phyloP scores from a whole-genome alignment of 768 basidiomycete species.

The Rhodotorula graminis region DNA sequence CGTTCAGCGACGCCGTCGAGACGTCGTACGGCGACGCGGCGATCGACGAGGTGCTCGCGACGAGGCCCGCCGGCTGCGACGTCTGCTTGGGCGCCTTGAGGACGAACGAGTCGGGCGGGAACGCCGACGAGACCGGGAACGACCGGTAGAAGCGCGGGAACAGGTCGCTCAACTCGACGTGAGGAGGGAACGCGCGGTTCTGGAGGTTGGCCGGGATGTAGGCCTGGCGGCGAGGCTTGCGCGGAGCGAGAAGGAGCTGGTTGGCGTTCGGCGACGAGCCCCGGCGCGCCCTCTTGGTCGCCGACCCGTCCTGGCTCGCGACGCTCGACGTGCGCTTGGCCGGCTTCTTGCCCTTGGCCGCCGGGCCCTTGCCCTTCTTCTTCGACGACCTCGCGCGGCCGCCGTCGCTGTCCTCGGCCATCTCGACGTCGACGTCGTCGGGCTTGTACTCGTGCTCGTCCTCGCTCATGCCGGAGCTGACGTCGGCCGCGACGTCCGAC shows the following conservation, averaged over 20 bases:
- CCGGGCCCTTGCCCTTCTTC: slow-evolving; percentile 12
- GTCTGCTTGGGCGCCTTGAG: not conserved
- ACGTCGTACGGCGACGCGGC: not conserved
- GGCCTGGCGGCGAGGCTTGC: slow-evolving; percentile 26
- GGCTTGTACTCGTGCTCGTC: slow-evolving; percentile 11
- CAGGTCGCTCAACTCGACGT: slow-evolving; percentile 51
- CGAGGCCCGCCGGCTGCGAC: not conserved
- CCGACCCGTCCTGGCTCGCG: not conserved
- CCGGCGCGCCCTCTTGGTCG: slow-evolving; percentile 10
- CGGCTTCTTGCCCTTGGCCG: slow-evolving; percentile 9
- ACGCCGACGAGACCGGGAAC: slow-evolving; percentile 63
- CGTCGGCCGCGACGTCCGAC: not conserved
- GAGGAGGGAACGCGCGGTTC: slow-evolving; percentile 55
- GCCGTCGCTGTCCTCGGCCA: not conserved
- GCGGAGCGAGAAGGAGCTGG: not conserved
- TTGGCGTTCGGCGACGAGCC: not conserved
- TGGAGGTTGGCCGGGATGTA: slow-evolving; percentile 10
- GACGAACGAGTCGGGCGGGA: slow-evolving; percentile 46
- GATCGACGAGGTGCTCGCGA: not conserved
- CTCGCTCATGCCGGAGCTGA: not conserved
- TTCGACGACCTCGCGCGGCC: not conserved
- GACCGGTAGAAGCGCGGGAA: slow-evolving; percentile 66
- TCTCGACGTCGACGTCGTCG: slow-evolving; percentile 6
- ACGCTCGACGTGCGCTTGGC: slow-evolving; percentile 3
- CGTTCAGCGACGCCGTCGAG: not conserved